A percentile compares a stretch with the other conserved stretches of the same genome.
Conservation (phyloP, 345 rosid genomes). For the Eucalyptus marginata region DNA sequence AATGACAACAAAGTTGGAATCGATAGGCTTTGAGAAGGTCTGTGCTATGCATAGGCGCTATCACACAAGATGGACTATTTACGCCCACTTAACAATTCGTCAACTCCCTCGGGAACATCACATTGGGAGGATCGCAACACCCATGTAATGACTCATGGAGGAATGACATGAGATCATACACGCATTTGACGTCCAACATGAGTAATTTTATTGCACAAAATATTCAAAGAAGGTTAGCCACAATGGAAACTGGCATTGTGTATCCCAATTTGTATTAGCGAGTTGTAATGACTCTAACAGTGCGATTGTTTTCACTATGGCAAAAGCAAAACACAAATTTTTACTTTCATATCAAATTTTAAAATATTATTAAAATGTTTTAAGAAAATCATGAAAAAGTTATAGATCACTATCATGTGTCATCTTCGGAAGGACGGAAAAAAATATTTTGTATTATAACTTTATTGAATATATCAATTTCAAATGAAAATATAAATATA, state of each 20-base stretch:
- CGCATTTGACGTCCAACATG: background rate
- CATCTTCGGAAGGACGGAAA: background rate
- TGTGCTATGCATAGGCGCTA: background rate
- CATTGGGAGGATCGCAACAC: background rate
- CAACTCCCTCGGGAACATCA: background rate
- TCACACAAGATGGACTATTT: background rate
- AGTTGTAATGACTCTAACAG: background rate
- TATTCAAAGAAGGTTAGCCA: background rate
- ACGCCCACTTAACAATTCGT: background rate
- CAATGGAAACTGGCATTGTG: background rate
- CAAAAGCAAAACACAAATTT: background rate
- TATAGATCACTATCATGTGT: background rate
- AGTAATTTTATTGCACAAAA: background rate
- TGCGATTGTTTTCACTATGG: background rate
- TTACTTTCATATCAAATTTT: background rate
- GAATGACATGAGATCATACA: background rate
- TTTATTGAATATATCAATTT: background rate
- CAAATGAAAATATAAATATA: background rate
- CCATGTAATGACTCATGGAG: background rate
- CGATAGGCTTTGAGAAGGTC: background rate
- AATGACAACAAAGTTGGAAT: background rate
- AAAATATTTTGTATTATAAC: background rate
- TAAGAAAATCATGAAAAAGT: background rate
- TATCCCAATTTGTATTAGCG: background rate
- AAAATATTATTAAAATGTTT: no score